These are phyloP conservation scores for Porogramme epimiltina DNA, from an alignment of 1,284 basidiomycete genomes.

Conservation along the genomic window DNA sequence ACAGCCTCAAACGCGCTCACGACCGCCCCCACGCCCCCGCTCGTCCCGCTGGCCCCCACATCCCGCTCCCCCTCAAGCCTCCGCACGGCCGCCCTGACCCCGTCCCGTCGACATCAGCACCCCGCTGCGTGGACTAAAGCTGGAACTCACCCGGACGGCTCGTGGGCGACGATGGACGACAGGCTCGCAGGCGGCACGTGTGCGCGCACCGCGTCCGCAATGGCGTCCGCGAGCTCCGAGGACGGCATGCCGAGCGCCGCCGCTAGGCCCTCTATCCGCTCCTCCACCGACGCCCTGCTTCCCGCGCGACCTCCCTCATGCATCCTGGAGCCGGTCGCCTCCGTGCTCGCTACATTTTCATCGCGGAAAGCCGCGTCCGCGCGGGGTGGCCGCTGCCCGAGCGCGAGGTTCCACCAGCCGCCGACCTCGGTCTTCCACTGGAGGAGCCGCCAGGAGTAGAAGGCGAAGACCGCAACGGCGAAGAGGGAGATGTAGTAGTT, in stretches of 20 bases:
- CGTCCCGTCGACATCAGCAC: conserved; percentile 1
- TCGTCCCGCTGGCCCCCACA: conserved; percentile 14
- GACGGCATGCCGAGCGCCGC: conserved; percentile 61
- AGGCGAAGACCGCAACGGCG: conserved; percentile 44
- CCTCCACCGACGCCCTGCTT: conserved; percentile 45
- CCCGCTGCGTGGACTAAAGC: neutral
- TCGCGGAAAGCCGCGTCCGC: conserved; percentile 14
- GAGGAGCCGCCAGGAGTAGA: conserved; percentile 50
- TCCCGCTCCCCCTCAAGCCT: conserved; percentile 26
- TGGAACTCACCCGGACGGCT: conserved; percentile 41
- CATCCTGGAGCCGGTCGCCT: too few species aligned
- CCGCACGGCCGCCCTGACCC: conserved; percentile 25
- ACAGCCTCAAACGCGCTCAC: conserved; percentile 42
- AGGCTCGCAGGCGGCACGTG: conserved; percentile 60
- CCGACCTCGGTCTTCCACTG: conserved; percentile 56
- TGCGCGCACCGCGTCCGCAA: conserved; percentile 56
- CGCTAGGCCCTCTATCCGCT: conserved; percentile 59
- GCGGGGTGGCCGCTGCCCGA: conserved; percentile 39
- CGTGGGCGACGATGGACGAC: conserved; percentile 49
- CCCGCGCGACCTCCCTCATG: too few species aligned
- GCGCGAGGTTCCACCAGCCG: conserved; percentile 59
- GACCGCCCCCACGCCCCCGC: conserved; percentile 35
- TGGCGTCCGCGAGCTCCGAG: conserved; percentile 59
- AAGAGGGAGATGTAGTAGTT: conserved; percentile 51
- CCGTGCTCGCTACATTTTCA: neutral